phyloP scores from a whole-genome alignment of 2,329 filamentous ascomycete genomes.

The Talaromyces sp. region DNA sequence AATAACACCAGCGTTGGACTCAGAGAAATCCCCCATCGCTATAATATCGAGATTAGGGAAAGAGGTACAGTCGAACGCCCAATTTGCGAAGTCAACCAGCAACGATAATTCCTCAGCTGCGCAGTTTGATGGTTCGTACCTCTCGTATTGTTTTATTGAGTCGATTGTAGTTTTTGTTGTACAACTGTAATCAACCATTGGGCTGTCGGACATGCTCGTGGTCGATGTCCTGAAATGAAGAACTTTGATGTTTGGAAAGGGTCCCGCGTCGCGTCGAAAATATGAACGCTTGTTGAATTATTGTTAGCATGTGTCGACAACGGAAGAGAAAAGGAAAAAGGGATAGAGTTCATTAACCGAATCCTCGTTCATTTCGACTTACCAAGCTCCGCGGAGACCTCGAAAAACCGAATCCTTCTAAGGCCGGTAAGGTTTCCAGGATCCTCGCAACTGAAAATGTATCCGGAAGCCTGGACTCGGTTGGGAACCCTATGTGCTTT shows the following conservation, averaged over 20 bases:
- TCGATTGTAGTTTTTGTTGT: neutral
- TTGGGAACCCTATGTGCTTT: neutral
- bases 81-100: neutral
- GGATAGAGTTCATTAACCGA: neutral
- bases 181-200: neutral
- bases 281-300: neutral
- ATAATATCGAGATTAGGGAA: neutral
- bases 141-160: neutral
- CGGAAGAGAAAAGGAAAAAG: neutral
- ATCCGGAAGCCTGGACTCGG: neutral
- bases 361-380: neutral
- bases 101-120: neutral
- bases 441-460: neutral
- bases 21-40: neutral
- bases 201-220: neutral
- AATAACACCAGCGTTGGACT: neutral
- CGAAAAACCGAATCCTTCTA: neutral
- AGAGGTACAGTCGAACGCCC: neutral
- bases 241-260: neutral
- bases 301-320: neutral
- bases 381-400: neutral
- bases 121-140: neutral
- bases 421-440: neutral
- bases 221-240: neutral
- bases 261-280: neutral